A percentile compares a stretch with the other conserved stretches of the same genome.
phyloP scores from a whole-genome alignment of 257 asterid genomes.

The Gardenia jasminoides region DNA sequence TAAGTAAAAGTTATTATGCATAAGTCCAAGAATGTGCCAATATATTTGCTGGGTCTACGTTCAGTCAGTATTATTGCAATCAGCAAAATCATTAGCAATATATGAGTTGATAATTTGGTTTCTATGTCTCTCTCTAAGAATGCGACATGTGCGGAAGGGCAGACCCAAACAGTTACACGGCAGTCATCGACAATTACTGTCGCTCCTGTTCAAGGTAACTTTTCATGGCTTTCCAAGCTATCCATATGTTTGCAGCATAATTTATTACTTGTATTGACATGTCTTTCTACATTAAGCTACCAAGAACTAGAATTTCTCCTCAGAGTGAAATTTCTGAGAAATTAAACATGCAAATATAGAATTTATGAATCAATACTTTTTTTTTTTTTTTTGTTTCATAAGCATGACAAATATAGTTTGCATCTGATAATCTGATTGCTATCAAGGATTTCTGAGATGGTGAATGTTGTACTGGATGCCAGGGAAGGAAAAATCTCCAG shows the following conservation, averaged over 20 bases:
- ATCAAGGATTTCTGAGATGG: background rate
- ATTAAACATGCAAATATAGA: background rate
- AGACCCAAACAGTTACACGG: constrained; percentile 84
- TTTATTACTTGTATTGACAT: background rate
- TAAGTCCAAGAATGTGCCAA: background rate
- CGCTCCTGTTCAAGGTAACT: constrained; percentile 77
- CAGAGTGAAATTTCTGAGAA: background rate
- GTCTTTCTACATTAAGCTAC: background rate
- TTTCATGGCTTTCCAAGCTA: constrained; percentile 5
- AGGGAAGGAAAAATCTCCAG: constrained; percentile 89
- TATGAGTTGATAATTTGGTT: constrained; percentile 3
- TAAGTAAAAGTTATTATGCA: no score
- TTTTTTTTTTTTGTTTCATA: background rate
- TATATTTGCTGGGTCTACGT: background rate
- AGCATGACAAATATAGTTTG: background rate
- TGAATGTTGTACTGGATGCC: constrained; percentile 19
- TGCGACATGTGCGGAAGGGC: constrained; percentile 77
- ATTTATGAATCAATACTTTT: background rate
- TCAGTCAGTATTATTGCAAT: background rate
- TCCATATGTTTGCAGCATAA: background rate
- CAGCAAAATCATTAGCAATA: background rate
- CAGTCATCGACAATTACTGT: constrained; percentile 84
- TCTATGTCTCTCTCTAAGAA: constrained; percentile 40
- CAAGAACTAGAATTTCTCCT: background rate
- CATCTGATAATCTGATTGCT: background rate